Conservation (phyloP, 1,139 yeast genomes). For the Torulaspora pretoriensis region DNA sequence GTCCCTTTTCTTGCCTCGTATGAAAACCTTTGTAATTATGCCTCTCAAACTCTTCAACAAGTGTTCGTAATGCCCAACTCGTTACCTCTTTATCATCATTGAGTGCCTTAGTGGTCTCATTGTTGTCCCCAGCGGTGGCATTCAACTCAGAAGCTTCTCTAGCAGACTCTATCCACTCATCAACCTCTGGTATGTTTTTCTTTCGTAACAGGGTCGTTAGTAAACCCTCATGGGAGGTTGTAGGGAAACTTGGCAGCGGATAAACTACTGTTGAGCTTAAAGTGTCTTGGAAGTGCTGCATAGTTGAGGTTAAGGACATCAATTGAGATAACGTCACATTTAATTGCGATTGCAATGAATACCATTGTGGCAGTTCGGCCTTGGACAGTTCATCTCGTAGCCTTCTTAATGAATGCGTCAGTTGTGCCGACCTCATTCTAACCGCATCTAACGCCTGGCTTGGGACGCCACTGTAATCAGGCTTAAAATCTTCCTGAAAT, state of each 20-base stretch:
- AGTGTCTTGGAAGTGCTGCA: slow-evolving; percentile 57
- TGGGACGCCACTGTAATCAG: slow-evolving; percentile 45
- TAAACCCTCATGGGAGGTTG: slow-evolving; percentile 75
- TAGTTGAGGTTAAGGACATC: slow-evolving; percentile 62
- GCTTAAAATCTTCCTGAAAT: slow-evolving; percentile 23
- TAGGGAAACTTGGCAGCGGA: slow-evolving; percentile 80
- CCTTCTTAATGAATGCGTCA: slow-evolving; percentile 45
- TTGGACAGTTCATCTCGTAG: slow-evolving; percentile 43
- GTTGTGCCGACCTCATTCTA: slow-evolving; percentile 55
- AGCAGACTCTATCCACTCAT: slow-evolving; percentile 73
- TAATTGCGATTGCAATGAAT: slow-evolving; percentile 69
- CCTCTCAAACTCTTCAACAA: slow-evolving; percentile 50
- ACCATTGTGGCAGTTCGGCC: slow-evolving; percentile 39
- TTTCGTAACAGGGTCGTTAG: slow-evolving; percentile 80
- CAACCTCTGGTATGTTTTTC: slow-evolving; percentile 85
- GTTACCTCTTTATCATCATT: slow-evolving; percentile 52
- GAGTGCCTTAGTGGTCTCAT: slow-evolving; percentile 29
- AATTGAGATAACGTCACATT: slow-evolving; percentile 80
- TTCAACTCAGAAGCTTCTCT: slow-evolving; percentile 39
- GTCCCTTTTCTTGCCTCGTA: slow-evolving; percentile 40
- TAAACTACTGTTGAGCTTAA: slow-evolving; percentile 68
- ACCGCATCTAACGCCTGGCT: slow-evolving; percentile 57
- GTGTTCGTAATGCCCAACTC: slow-evolving; percentile 56
- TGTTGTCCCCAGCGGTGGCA: slow-evolving; percentile 19
- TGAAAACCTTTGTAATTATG: slow-evolving; percentile 61